These are phyloP conservation scores for Cryphonectria parasitica DNA, from an alignment of 2,329 filamentous ascomycete species.

Conservation along the genomic window DNA sequence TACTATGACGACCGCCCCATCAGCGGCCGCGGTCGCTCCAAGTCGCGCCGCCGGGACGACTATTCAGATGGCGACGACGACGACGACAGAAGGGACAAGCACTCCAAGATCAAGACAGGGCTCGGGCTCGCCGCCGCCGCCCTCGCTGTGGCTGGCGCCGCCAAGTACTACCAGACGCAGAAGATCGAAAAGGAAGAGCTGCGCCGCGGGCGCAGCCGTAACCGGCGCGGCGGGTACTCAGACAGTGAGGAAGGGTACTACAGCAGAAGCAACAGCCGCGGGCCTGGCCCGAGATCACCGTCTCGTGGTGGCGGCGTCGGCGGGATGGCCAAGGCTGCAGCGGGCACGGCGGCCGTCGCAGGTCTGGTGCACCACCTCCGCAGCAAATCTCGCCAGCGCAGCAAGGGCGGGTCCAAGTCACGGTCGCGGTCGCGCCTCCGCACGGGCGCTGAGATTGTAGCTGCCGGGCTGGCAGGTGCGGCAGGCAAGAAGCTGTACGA, in stretches of 20 bases:
- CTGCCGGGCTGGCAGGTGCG: conserved; percentile 62
- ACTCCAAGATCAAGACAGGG: conserved; percentile 61
- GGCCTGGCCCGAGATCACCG: conserved; percentile 17
- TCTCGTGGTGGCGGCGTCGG: conserved; percentile 46
- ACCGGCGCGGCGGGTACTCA: conserved; percentile 43
- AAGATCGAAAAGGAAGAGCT: conserved; percentile 64
- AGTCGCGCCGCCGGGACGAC: conserved; percentile 34
- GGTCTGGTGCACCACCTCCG: conserved; percentile 62
- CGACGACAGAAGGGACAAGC: conserved; percentile 36
- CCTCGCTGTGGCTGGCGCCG: conserved; percentile 66
- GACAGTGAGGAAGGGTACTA: conserved; percentile 45
- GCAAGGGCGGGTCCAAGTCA: conserved; percentile 40
- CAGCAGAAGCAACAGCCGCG: conserved; percentile 44
- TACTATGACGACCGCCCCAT: conserved; percentile 40
- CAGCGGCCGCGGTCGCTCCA: conserved; percentile 42
- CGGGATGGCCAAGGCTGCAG: conserved; percentile 60
- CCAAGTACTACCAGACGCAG: conserved; percentile 65
- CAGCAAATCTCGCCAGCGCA: conserved; percentile 50
- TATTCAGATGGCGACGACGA: conserved; percentile 16
- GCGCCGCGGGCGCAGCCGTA: conserved; percentile 58
- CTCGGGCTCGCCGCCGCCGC: conserved; percentile 66
- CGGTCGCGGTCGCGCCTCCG: conserved; percentile 53
- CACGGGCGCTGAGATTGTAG: conserved; percentile 63
- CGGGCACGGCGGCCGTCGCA: conserved; percentile 61
- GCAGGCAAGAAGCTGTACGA: conserved; percentile 66